Base-by-base conservation (phyloP, 345 rosid species). In the Barbarea vulgaris region DNA sequence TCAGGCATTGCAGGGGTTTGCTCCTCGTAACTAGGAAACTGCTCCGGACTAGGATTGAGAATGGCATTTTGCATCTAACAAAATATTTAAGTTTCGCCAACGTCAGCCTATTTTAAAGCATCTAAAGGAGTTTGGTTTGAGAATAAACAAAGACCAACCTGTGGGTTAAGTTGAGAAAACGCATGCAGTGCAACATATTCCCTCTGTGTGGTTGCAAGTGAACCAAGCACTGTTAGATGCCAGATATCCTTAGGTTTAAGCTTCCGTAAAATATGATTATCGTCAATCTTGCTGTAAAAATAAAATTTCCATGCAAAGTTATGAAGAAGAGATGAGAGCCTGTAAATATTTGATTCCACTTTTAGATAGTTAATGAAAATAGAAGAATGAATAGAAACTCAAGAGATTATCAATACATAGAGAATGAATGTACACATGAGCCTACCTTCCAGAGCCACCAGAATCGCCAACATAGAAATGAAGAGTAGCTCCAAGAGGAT, bases 161-260 rank as follows among this genome's bases (percentile, higher is more conserved):
- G 98, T 51, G 82, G 79, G 86, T 90, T 94, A 67, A 94, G 97
- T 67, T 88, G 96, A 75, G 92, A 89, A 81, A 94, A 94, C 60
- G 98, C 97, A 85, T 94, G 98, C 85, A 94, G 73, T n/a, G 98
- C 97, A 82, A 94, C 84, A 68, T 94, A 94, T 82, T 94, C 98
- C 44, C 98, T 89, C 85, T 94, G 98, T 60, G 97, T 91, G 31
- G 98, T 94, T 67, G 98, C 98, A 77, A 94, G 95, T 47, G 98
- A 94, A 76, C 98, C 98, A 44, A 94, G 91, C 67, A 90, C 96
- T 73, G 98, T 91, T 55, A 94, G 82, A 84, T 81, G 89, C 98
- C 98, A 91, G 44, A 80, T 81, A 65, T 86, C 80, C 83, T 85
- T 87, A 17, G 89, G 83, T 78, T 84, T 97, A 70, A 94, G 90